These are phyloP conservation scores for Buddleja alternifolia DNA, from an alignment of 257 asterid genomes.

Conservation along the genomic window DNA sequence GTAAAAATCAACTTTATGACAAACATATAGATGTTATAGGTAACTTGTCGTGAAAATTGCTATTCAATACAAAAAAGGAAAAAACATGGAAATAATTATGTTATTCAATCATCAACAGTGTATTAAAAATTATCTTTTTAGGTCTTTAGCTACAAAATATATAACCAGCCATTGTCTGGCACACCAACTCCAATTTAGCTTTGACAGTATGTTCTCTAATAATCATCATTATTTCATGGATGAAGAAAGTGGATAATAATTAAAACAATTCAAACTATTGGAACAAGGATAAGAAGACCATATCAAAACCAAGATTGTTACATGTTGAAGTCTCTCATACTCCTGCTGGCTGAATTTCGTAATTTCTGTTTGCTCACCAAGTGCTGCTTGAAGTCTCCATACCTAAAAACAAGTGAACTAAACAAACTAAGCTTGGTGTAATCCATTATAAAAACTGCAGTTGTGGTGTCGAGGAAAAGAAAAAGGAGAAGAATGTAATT, in stretches of 20 bases:
- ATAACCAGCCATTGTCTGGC: background rate
- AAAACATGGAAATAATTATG: background rate
- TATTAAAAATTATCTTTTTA: background rate
- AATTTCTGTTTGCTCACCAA: conserved; percentile 96
- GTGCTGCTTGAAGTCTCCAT: conserved; percentile 99
- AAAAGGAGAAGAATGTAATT: background rate
- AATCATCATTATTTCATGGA: no score
- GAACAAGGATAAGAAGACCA: background rate
- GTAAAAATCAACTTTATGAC: conserved; percentile 2
- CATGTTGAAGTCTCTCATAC: conserved; percentile 94
- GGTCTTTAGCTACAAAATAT: background rate
- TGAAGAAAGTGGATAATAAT: no score
- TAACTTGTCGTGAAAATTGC: background rate
- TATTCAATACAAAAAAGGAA: background rate
- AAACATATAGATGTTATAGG: background rate
- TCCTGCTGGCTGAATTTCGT: conserved; percentile 95
- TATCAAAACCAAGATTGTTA: conserved; percentile 37
- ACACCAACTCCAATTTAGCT: no score
- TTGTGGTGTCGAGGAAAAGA: background rate
- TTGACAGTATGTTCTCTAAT: no score
- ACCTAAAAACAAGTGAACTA: conserved; percentile 54
- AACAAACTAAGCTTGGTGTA: background rate
- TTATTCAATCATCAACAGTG: background rate
- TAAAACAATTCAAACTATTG: no score
- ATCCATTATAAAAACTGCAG: background rate